These are phyloP conservation scores for Botryotinia calthae DNA, from an alignment of 2,329 filamentous ascomycete species.

Conservation along the genomic window DNA sequence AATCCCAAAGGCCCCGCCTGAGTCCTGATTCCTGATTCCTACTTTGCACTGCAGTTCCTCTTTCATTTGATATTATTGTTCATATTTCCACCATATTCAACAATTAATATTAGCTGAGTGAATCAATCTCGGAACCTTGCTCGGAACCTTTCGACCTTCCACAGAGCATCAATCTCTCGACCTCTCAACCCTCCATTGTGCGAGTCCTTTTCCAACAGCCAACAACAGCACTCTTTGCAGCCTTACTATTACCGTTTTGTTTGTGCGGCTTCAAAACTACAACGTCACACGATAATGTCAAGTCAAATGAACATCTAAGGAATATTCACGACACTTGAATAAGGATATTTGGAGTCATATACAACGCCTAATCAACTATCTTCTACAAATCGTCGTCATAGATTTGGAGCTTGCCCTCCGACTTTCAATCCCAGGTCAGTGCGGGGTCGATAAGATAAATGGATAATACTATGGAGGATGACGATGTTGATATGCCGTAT, in stretches of 20 bases:
- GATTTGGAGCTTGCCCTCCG: not conserved
- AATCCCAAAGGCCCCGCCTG: not conserved
- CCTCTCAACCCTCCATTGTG: not conserved
- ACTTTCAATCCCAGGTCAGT: slow-evolving; percentile 11
- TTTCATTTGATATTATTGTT: not conserved
- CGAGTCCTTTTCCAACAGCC: not conserved
- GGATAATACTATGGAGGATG: slow-evolving; percentile 10
- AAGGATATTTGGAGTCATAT: not conserved
- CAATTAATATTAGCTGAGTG: not conserved
- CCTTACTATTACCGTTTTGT: not conserved
- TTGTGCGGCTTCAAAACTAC: not conserved
- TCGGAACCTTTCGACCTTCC: not conserved
- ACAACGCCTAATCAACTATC: not conserved
- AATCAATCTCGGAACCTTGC: not conserved
- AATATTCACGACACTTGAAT: not conserved
- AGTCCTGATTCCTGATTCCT: not conserved
- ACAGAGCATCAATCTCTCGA: not conserved
- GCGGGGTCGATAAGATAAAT: slow-evolving; percentile 19
- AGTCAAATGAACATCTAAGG: not conserved
- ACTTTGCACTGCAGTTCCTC: not conserved
- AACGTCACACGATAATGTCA: not conserved
- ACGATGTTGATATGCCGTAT: slow-evolving; percentile 7
- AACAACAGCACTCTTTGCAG: not conserved
- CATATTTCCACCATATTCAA: not conserved
- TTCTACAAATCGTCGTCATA: not conserved